These are phyloP conservation scores for Leccinum pallidistipes DNA, from an alignment of 1,284 basidiomycete species.

Conservation along the genomic window DNA sequence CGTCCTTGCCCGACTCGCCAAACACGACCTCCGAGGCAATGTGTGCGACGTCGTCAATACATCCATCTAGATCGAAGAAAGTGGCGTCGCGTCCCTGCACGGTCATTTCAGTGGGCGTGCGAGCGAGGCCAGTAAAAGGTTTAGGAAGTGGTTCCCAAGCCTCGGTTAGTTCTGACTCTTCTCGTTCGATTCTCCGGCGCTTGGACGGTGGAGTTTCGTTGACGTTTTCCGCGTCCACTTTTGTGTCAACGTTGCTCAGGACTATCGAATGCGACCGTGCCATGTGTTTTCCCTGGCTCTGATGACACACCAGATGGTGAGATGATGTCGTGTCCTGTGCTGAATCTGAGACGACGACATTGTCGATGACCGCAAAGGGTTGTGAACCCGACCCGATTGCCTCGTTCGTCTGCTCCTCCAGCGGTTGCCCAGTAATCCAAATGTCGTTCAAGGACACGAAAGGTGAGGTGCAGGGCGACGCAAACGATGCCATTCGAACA, in stretches of 20 bases:
- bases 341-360: constrained; percentile 6
- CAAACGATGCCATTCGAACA: neutral
- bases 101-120: neutral
- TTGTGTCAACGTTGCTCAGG: neutral
- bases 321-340: neutral
- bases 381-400: neutral
- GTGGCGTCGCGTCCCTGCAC: neutral
- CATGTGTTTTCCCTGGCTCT: constrained; percentile 2
- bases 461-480: constrained; percentile 14
- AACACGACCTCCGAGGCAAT: constrained; percentile 93
- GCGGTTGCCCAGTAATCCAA: neutral
- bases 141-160: neutral
- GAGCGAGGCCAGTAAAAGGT: neutral
- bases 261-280: neutral
- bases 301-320: neutral
- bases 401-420: constrained; percentile 1
- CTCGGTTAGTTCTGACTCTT: neutral
- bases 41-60: too few relatives aligned
- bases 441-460: constrained; percentile 10
- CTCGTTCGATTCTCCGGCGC: constrained; percentile 17
- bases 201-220: constrained; percentile 9
- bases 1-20: constrained; percentile 79
- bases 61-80: too few relatives aligned
- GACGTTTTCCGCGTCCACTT: constrained; percentile 9
- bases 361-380: constrained; percentile 21